Evolutionary conservation across 164 flowering plant genomes (phyloP).

Genomic region (Santalum album): DNA sequence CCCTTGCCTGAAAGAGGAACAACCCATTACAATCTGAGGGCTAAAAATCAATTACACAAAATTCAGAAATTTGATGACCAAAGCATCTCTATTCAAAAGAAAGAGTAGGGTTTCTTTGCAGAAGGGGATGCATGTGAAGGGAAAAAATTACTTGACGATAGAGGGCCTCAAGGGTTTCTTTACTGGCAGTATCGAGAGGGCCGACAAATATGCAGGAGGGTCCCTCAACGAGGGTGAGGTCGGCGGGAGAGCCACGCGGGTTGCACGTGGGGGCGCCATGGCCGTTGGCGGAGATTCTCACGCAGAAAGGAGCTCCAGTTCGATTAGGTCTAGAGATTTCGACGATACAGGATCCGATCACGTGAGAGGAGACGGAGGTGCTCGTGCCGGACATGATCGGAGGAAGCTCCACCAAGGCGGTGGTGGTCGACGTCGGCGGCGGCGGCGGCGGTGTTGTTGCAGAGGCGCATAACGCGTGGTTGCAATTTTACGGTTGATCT

Average conservation of each 20-base stretch:
- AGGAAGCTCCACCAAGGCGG: neutral
- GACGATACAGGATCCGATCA: constrained; percentile 21
- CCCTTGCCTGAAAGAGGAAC: constrained; percentile 52
- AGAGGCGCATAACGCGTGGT: neutral
- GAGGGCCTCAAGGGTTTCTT: constrained; percentile 88
- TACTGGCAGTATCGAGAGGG: constrained; percentile 75
- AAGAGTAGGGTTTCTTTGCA: no score
- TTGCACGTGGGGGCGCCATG: constrained; percentile 12
- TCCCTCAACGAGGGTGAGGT: no score
- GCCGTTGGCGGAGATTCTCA: constrained; percentile 26
- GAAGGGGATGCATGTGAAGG: no score
- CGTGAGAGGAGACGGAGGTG: constrained; percentile 27
- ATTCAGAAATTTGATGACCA: neutral
- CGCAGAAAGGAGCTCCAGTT: constrained; percentile 28
- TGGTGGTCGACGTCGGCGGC: neutral
- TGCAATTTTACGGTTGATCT: neutral
- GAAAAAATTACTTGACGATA: constrained; percentile 47
- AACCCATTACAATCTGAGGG: neutral
- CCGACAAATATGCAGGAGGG: constrained; percentile 91
- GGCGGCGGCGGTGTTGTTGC: neutral
- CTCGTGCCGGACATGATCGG: constrained; percentile 46
- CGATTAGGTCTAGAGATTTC: constrained; percentile 18
- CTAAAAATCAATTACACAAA: neutral
- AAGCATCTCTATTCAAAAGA: no score
- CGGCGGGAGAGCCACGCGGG: constrained; percentile 14